phyloP scores from a whole-genome alignment of 1,284 basidiomycete genomes.

The Gymnopus androsaceus region DNA sequence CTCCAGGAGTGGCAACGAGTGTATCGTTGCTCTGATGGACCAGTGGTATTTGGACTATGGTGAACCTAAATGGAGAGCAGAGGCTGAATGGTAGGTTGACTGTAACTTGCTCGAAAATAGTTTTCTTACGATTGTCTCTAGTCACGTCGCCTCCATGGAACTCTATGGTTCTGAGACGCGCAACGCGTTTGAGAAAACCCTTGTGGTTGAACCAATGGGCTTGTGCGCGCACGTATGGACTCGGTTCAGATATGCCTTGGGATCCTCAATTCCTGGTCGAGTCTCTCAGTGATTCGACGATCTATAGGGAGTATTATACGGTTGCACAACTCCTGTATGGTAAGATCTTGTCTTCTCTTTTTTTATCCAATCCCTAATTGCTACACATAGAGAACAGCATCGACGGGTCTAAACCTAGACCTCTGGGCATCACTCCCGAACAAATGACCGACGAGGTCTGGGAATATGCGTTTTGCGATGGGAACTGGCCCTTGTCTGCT shows the following conservation, averaged over 20 bases:
- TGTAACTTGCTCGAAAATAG: too few species aligned
- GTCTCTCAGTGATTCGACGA: conserved; percentile 95
- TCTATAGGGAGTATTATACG: conserved; percentile 99
- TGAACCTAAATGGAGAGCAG: conserved; percentile 84
- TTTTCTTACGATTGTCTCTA: too few species aligned
- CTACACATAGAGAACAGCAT: conserved; percentile 58
- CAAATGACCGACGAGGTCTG: conserved; percentile 98
- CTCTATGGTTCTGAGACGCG: conserved; percentile 89
- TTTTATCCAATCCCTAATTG: neutral
- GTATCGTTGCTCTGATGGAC: conserved; percentile 96
- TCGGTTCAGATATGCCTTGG: conserved; percentile 97
- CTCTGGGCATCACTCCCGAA: conserved; percentile 83
- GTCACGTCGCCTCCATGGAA: conserved; percentile 85
- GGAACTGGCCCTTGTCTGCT: conserved; percentile 71
- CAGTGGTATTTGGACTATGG: conserved; percentile 99
- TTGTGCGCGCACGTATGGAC: conserved; percentile 94
- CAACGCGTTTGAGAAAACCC: conserved; percentile 88
- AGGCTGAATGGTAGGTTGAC: too few species aligned
- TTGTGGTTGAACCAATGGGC: conserved; percentile 99
- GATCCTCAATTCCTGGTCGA: conserved; percentile 97
- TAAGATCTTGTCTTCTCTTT: conserved; percentile 33
- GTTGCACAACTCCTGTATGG: conserved; percentile 89
- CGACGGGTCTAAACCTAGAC: conserved; percentile 80
- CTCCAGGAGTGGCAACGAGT: conserved; percentile 91
- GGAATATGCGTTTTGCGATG: conserved; percentile 89